Evolutionary conservation across 2,329 filamentous ascomycete genomes (phyloP).

Genomic region (Pyrenophora tritici-repentis): DNA sequence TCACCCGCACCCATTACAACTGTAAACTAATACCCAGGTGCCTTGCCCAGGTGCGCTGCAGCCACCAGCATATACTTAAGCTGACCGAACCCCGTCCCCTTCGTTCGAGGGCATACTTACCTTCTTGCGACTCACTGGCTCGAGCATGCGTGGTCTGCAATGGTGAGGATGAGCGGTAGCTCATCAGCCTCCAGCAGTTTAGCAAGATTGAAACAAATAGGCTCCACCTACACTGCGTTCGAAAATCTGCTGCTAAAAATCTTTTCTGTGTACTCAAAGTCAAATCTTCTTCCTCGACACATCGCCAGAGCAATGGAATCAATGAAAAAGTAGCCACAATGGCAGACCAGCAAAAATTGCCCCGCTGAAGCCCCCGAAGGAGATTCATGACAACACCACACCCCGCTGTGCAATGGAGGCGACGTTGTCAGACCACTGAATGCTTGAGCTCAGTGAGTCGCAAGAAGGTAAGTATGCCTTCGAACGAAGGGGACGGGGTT

Average conservation of each 20-base stretch:
- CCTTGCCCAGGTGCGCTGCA: too few species aligned
- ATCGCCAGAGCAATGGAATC: conserved; percentile 32
- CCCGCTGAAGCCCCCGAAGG: conserved; percentile 41
- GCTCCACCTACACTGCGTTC: too few species aligned
- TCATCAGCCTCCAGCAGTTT: neutral
- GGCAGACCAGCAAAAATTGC: conserved; percentile 36
- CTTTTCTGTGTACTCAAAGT: too few species aligned
- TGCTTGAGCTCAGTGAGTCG: conserved; percentile 35
- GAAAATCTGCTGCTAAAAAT: too few species aligned
- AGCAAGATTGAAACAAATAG: neutral
- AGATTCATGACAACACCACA: conserved; percentile 36
- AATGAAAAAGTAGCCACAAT: conserved; percentile 45
- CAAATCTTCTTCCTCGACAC: conserved; percentile 45
- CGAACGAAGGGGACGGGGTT: neutral
- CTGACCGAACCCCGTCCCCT: too few species aligned
- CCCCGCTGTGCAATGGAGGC: conserved; percentile 47
- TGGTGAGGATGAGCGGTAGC: neutral
- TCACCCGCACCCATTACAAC: too few species aligned
- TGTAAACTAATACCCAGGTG: too few species aligned
- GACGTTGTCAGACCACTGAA: conserved; percentile 29
- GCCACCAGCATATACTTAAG: too few species aligned
- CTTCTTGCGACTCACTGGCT: too few species aligned
- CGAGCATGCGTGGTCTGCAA: neutral
- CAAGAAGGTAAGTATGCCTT: conserved; percentile 35
- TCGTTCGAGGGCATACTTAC: too few species aligned